Evolutionary conservation across 2,329 filamentous ascomycete genomes (phyloP).

Genomic region (Penicillium sp.): DNA sequence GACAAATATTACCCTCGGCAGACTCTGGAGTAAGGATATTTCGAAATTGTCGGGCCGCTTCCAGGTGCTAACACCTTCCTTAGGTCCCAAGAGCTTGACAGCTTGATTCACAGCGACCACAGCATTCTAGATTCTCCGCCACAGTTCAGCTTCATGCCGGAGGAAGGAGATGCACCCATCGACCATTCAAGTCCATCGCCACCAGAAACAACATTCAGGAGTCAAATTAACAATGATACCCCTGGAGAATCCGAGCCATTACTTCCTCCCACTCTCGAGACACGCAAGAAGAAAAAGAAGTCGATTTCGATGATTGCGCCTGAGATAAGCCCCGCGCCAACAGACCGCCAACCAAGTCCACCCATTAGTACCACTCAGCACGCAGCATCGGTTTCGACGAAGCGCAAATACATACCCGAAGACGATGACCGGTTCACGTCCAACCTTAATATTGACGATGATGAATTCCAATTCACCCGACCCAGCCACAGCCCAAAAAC

Average conservation of each 20-base stretch:
- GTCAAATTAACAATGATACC: background rate
- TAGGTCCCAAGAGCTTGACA: constrained; percentile 39
- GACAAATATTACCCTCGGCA: constrained; percentile 57
- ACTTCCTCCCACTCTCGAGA: constrained; percentile 34
- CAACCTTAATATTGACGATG: constrained; percentile 19
- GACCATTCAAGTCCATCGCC: constrained; percentile 23
- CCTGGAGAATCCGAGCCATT: constrained; percentile 13
- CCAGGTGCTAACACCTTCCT: background rate
- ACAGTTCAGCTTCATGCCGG: constrained; percentile 3
- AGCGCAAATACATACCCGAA: constrained; percentile 57
- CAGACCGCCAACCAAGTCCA: constrained; percentile 1
- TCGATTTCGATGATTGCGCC: background rate
- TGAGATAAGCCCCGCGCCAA: background rate
- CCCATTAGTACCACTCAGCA: constrained; percentile 14
- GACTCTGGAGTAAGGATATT: constrained; percentile 52
- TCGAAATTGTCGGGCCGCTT: background rate
- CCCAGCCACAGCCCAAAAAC: constrained; percentile 22
- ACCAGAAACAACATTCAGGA: constrained; percentile 1
- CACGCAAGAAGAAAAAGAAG: constrained; percentile 29
- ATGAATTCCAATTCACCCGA: constrained; percentile 38
- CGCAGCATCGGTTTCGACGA: constrained; percentile 52
- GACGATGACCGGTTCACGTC: constrained; percentile 44
- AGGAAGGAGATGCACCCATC: constrained; percentile 29
- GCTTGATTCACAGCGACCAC: constrained; percentile 25
- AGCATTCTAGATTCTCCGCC: constrained; percentile 28